These are phyloP conservation scores for Gossypium ekmanianum DNA, from an alignment of 345 rosid species.

Conservation along the genomic window DNA sequence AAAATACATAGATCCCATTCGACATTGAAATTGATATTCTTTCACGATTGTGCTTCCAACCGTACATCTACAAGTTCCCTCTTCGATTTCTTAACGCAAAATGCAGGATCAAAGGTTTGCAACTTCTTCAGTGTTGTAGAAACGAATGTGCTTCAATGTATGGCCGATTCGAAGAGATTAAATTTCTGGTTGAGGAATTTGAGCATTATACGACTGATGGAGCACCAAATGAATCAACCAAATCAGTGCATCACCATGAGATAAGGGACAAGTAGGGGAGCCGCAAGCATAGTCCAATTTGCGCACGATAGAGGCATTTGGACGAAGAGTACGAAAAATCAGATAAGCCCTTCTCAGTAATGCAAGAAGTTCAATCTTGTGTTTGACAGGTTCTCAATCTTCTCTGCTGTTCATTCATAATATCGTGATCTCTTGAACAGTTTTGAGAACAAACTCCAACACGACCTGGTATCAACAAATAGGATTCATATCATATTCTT, in stretches of 20 bases:
- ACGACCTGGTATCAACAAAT: constrained; percentile 47
- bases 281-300: constrained; percentile 56
- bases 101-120: constrained; percentile 30
- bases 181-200: constrained; percentile 45
- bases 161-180: constrained; percentile 80
- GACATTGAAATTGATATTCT: constrained; percentile 62
- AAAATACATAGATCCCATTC: constrained; percentile 84
- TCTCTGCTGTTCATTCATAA: no score
- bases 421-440: no score
- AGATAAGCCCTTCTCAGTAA: constrained; percentile 23
- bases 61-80: constrained; percentile 66
- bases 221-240: constrained; percentile 25
- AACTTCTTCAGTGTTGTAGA: constrained; percentile 45
- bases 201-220: constrained; percentile 31
- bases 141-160: constrained; percentile 71
- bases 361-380: neutral
- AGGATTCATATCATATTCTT: constrained; percentile 24
- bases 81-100: constrained; percentile 40
- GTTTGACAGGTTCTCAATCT: no score
- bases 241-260: constrained; percentile 36
- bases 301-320: constrained; percentile 26
- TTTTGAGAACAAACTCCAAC: constrained; percentile 43
- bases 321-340: constrained; percentile 51
- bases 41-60: constrained; percentile 59
- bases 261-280: constrained; percentile 70